Conservation (phyloP, 768 basidiomycete species). For the Boletus coccyginus region DNA sequence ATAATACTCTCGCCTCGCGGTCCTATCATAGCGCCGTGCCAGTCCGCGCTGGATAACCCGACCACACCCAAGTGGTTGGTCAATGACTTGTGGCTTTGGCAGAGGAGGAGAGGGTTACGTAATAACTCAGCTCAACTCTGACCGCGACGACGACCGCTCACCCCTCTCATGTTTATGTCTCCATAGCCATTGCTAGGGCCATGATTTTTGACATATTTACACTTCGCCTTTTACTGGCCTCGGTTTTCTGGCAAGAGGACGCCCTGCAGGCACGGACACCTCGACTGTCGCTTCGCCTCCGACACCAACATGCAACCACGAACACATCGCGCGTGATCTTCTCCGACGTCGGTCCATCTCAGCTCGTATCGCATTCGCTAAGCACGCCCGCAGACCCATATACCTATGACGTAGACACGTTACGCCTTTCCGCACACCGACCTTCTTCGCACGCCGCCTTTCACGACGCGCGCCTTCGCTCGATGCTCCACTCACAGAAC, state of each 20-base stretch:
- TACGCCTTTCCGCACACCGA: slow-evolving; percentile 39
- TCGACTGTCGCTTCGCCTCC: slow-evolving; percentile 56
- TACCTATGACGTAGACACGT: slow-evolving; percentile 42
- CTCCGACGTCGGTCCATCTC: slow-evolving; percentile 43
- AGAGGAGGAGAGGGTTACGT: slow-evolving; percentile 10
- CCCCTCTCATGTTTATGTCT: background rate
- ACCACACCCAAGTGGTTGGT: background rate
- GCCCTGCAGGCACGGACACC: slow-evolving; percentile 30
- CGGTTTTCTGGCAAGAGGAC: slow-evolving; percentile 37
- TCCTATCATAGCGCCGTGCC: background rate
- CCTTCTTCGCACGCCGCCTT: slow-evolving; percentile 43
- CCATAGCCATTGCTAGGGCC: background rate
- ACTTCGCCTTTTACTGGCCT: slow-evolving; percentile 41
- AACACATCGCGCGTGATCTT: slow-evolving; percentile 58
- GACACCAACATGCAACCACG: slow-evolving; percentile 60
- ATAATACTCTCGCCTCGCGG: background rate
- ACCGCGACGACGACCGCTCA: background rate
- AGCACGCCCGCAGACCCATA: slow-evolving; percentile 26
- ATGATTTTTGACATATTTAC: slow-evolving; percentile 28
- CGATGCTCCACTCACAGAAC: slow-evolving; percentile 39
- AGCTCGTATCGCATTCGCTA: slow-evolving; percentile 27
- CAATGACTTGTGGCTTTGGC: background rate
- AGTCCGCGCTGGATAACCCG: background rate
- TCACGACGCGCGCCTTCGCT: slow-evolving; percentile 34
- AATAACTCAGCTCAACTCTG: background rate